phyloP scores from a whole-genome alignment of 257 asterid genomes.

The Nicotiana knightiana region DNA sequence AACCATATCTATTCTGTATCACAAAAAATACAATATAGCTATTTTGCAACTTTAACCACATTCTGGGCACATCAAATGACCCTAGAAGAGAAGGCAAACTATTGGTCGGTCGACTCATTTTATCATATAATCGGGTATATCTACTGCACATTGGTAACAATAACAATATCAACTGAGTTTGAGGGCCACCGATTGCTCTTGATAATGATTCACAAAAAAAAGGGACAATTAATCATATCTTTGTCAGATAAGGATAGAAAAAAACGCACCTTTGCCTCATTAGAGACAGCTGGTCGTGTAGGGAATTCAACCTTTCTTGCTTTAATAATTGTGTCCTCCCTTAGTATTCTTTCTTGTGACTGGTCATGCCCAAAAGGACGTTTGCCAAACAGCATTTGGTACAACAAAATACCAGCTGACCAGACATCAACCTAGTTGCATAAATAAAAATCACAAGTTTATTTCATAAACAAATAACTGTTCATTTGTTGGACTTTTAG shows the following conservation, averaged over 20 bases:
- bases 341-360: slow-evolving; percentile 84
- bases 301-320: slow-evolving; percentile 97
- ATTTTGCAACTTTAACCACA: neutral
- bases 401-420: slow-evolving; percentile 89
- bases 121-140: neutral
- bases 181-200: neutral
- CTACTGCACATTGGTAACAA: neutral
- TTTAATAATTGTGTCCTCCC: slow-evolving; percentile 94
- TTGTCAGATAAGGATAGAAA: neutral
- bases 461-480: slow-evolving; percentile 1
- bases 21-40: neutral
- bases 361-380: slow-evolving; percentile 99
- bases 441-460: neutral
- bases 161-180: neutral
- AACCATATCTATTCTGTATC: slow-evolving; percentile 4
- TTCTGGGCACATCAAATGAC: neutral
- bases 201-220: neutral
- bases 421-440: slow-evolving; percentile 90
- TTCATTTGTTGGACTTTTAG: neutral
- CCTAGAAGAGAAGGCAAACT: neutral
- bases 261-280: slow-evolving; percentile 80
- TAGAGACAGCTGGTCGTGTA: slow-evolving; percentile 77
- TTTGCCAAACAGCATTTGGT: slow-evolving; percentile 94
- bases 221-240: neutral
- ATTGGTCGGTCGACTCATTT: neutral